Evolutionary conservation across 2,329 filamentous ascomycete genomes (phyloP).

Genomic region (Thelonectria discophora): DNA sequence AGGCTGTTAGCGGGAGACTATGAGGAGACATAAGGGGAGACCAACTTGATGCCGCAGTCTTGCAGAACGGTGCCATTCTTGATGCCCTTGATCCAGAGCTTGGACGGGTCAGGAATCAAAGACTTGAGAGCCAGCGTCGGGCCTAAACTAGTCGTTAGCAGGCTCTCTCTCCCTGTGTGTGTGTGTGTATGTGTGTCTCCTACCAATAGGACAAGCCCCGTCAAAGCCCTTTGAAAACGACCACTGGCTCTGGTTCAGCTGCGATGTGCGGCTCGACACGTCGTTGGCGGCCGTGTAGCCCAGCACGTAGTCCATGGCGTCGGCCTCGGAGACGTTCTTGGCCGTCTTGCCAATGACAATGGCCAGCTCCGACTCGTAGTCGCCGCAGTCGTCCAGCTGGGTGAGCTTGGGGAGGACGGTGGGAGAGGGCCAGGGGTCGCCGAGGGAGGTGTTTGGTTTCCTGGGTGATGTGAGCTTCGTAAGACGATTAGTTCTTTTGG

Average conservation of each 20-base stretch:
- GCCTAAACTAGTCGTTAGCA: slow-evolving; percentile 51
- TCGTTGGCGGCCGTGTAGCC: slow-evolving; percentile 73
- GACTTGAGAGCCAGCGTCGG: slow-evolving; percentile 71
- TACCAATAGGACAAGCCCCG: slow-evolving; percentile 61
- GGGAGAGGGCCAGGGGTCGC: slow-evolving; percentile 62
- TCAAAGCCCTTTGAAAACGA: slow-evolving; percentile 68
- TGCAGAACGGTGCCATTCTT: slow-evolving; percentile 59
- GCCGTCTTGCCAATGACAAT: slow-evolving; percentile 62
- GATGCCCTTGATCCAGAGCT: slow-evolving; percentile 62
- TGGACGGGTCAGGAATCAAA: slow-evolving; percentile 66
- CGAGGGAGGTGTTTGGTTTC: slow-evolving; percentile 64
- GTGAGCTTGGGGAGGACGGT: slow-evolving; percentile 60
- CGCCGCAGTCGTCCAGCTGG: slow-evolving; percentile 61
- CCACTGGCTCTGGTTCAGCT: slow-evolving; percentile 42
- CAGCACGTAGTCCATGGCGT: slow-evolving; percentile 67
- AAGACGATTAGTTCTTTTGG: too few species aligned
- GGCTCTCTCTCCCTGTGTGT: too few species aligned
- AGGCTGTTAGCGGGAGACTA: not conserved
- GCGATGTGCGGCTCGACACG: slow-evolving; percentile 55
- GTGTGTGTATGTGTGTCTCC: too few species aligned
- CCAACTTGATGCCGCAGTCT: slow-evolving; percentile 38
- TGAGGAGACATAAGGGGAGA: slow-evolving; percentile 8
- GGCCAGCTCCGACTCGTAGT: slow-evolving; percentile 68
- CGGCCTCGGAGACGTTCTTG: slow-evolving; percentile 63
- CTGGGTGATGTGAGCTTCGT: slow-evolving; percentile 20